Evolutionary conservation across 768 basidiomycete genomes (phyloP).

Genomic region (Jaapia argillacea): DNA sequence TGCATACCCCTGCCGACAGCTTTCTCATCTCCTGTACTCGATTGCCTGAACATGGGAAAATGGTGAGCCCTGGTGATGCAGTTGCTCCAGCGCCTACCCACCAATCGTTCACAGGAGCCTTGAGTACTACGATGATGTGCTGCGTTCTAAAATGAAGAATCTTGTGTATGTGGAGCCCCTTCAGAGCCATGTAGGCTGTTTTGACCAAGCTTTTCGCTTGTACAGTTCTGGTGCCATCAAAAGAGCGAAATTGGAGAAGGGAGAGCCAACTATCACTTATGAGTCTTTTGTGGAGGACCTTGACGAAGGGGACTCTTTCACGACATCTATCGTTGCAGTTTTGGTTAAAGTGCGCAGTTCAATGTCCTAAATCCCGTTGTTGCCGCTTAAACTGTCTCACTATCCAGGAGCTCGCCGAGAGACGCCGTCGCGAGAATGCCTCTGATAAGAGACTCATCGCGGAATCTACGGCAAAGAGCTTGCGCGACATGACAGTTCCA

Average conservation of each 20-base stretch:
- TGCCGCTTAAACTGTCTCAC: slow-evolving; percentile 4
- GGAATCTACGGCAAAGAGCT: slow-evolving; percentile 53
- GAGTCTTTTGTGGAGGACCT: slow-evolving; percentile 70
- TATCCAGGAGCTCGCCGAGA: slow-evolving; percentile 65
- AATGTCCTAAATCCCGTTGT: not conserved
- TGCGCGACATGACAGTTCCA: slow-evolving; percentile 46
- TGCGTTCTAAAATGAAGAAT: slow-evolving; percentile 65
- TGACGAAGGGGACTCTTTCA: slow-evolving; percentile 74
- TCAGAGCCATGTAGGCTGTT: not conserved
- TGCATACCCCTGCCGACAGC: no score
- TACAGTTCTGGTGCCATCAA: slow-evolving; percentile 63
- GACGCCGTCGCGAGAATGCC: slow-evolving; percentile 41
- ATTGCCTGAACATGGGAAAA: slow-evolving; percentile 1
- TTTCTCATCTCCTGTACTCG: no score
- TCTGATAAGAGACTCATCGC: slow-evolving; percentile 54
- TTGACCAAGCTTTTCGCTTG: slow-evolving; percentile 5
- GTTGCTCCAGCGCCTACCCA: not conserved
- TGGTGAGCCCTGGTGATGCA: slow-evolving; percentile 2
- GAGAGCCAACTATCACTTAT: slow-evolving; percentile 57
- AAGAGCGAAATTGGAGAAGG: slow-evolving; percentile 54
- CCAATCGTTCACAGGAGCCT: slow-evolving; percentile 41
- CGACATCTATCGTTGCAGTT: slow-evolving; percentile 62
- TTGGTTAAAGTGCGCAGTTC: slow-evolving; percentile 62
- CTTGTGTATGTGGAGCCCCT: slow-evolving; percentile 61
- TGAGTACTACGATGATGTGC: slow-evolving; percentile 62